These are phyloP conservation scores for Solanum pennellii DNA, from an alignment of 257 asterid genomes.

Conservation along the genomic window DNA sequence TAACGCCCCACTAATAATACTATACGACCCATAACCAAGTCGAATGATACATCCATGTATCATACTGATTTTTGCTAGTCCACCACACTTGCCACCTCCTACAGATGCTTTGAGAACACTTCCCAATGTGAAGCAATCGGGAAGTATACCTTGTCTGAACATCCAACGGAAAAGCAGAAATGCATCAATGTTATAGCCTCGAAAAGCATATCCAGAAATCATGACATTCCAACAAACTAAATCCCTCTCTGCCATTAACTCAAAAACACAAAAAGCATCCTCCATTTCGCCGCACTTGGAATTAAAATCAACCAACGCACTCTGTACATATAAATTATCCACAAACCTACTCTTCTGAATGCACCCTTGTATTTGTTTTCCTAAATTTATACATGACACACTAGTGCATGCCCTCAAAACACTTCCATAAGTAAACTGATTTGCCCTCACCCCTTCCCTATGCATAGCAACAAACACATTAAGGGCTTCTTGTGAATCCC, in stretches of 20 bases:
- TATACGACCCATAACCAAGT: conserved; percentile 27
- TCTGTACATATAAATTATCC: conserved; percentile 36
- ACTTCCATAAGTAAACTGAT: conserved; percentile 55
- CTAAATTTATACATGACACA: conserved; percentile 18
- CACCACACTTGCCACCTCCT: conserved; percentile 6
- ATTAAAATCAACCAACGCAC: conserved; percentile 52
- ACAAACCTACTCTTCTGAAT: conserved; percentile 31
- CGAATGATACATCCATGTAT: conserved; percentile 30
- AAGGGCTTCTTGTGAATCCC: conserved; percentile 25
- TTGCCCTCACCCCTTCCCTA: conserved; percentile 29
- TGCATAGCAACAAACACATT: conserved; percentile 30
- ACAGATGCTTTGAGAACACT: conserved; percentile 30
- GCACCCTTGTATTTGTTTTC: conserved; percentile 45
- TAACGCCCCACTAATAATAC: conserved; percentile 23
- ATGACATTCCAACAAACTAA: conserved; percentile 51
- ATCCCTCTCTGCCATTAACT: conserved; percentile 32
- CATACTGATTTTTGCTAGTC: conserved; percentile 12
- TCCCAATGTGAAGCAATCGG: conserved; percentile 52
- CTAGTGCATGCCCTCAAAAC: conserved; percentile 37
- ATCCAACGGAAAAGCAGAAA: conserved; percentile 19
- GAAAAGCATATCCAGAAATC: conserved; percentile 45
- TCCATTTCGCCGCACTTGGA: conserved; percentile 44
- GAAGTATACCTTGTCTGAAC: conserved; percentile 39
- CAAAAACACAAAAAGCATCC: conserved; percentile 35
- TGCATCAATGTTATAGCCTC: conserved; percentile 17